Conservation (phyloP, 2,329 filamentous ascomycete species). For the Neonectria neomacrospora region DNA sequence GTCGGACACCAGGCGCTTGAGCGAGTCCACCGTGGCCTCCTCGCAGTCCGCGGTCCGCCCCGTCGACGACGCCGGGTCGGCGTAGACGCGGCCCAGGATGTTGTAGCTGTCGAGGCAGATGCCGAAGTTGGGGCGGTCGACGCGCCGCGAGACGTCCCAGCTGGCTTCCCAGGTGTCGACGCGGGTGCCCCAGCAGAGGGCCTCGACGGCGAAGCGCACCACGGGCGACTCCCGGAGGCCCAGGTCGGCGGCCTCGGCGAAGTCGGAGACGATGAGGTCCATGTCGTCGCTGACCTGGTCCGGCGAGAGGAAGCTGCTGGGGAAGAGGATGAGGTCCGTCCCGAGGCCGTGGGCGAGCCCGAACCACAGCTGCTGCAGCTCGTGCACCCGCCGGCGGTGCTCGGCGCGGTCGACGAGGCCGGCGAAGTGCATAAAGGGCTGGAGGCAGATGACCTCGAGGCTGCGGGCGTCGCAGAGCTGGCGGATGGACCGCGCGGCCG, state of each 20-base stretch:
- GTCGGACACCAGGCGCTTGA: constrained; percentile 63
- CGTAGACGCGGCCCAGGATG: constrained; percentile 76
- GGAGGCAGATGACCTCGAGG: constrained; percentile 71
- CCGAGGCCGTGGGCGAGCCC: constrained; percentile 69
- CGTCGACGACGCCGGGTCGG: constrained; percentile 67
- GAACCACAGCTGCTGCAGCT: constrained; percentile 76
- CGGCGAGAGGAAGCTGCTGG: constrained; percentile 73
- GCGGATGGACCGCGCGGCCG: constrained; percentile 68
- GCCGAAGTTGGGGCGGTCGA: constrained; percentile 78
- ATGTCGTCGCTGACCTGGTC: constrained; percentile 58
- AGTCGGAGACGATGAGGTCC: constrained; percentile 69
- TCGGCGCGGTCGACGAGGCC: constrained; percentile 72
- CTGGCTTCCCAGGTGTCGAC: constrained; percentile 77
- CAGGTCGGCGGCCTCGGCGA: constrained; percentile 74
- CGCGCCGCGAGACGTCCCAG: constrained; percentile 74
- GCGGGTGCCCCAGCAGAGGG: constrained; percentile 76
- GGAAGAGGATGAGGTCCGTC: constrained; percentile 80
- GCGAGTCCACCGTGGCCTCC: constrained; percentile 62
- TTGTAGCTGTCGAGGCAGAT: constrained; percentile 84
- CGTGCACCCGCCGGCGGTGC: constrained; percentile 67
- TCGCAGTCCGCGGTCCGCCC: constrained; percentile 67
- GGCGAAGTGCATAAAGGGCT: constrained; percentile 83
- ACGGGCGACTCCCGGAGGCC: constrained; percentile 66
- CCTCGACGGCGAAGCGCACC: constrained; percentile 79
- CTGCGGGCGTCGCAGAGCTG: constrained; percentile 65